Base-by-base conservation (phyloP, 2,329 filamentous ascomycete genomes). In the Erysiphe pulchra region DNA sequence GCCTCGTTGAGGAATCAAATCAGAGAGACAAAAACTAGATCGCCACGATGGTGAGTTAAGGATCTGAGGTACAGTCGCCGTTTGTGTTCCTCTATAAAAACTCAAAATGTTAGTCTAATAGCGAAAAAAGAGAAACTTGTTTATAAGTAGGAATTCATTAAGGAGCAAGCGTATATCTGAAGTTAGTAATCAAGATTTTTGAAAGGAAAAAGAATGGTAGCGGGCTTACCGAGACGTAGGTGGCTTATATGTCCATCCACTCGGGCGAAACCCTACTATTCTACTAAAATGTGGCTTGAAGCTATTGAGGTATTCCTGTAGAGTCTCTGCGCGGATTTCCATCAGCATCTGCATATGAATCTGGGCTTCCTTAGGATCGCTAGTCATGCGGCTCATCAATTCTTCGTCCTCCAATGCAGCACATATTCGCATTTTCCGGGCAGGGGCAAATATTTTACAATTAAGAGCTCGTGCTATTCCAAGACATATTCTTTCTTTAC, bases 271-370 rank as follows among this genome's bases (percentile, higher is more conserved):
- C 4, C 86, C 90, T 16, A 95, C 80, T 41, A 93, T 75, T 45
- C 82, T 78, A 13, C 75, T 75, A 59, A 95, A 98, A 53, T 83
- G 76, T 7, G 80, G 77, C 50, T 78, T 80, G 63, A 84, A 81
- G 33, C 72, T 69, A 54, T 78, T 73, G 6, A 95, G 71, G 55
- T 98, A 98, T 49, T 93, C 86, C 51, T 83, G 76, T 1, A 98
- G 68, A 0, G 87, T 93, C 52, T 94, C 86, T 32, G 85, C 77
- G 24, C 85, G 77, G 52, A 98, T 85, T 60, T 95, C 87, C 68
- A 90, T 90, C 10, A 98, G 68, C 55, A 81, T 85, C 54, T 93
- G 92, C 86, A 98, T 94, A 62, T 98, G 90, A 0, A 98, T 85
- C 60, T 95, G 87, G 0, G 90, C 90, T 54, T 83, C 81, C 18